Evolutionary conservation across 1,284 basidiomycete genomes (phyloP).

Genomic region (Moniliella sp.): DNA sequence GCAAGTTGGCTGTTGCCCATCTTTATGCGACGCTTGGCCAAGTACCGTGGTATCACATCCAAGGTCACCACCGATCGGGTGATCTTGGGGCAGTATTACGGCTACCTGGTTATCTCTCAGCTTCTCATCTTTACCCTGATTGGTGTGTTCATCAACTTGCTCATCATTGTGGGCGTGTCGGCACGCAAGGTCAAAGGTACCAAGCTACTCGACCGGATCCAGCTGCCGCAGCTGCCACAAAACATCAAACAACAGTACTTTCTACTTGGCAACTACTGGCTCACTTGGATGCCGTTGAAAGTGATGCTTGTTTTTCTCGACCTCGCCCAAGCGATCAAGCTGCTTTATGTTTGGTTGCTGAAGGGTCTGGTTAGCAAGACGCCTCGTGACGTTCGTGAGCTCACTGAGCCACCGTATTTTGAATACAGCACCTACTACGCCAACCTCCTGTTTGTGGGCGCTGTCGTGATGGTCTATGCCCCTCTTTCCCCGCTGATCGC

Average conservation of each 20-base stretch:
- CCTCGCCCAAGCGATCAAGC: slow-evolving; percentile 76
- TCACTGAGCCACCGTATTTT: slow-evolving; percentile 81
- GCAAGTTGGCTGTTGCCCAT: slow-evolving; percentile 21
- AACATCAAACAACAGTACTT: slow-evolving; percentile 24
- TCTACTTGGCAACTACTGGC: slow-evolving; percentile 27
- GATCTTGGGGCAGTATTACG: slow-evolving; percentile 23
- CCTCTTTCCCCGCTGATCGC: slow-evolving; percentile 21
- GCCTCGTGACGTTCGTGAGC: slow-evolving; percentile 79
- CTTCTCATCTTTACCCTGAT: slow-evolving; percentile 27
- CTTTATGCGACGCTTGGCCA: slow-evolving; percentile 24
- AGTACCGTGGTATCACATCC: slow-evolving; percentile 26
- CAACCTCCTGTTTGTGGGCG: slow-evolving; percentile 26
- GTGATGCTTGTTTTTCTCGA: slow-evolving; percentile 83
- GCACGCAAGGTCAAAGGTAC: no score
- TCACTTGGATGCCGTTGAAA: slow-evolving; percentile 42
- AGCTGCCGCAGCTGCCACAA: no score
- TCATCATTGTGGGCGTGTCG: no score
- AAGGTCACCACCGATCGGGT: slow-evolving; percentile 14
- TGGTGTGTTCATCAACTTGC: slow-evolving; percentile 20
- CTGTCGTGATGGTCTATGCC: slow-evolving; percentile 26
- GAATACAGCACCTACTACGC: slow-evolving; percentile 65
- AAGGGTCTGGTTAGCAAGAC: slow-evolving; percentile 68
- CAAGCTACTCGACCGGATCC: no score
- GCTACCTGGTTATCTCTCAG: slow-evolving; percentile 26
- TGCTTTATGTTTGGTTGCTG: slow-evolving; percentile 64